phyloP scores from a whole-genome alignment of 805 yeast species.

The Metschnikowia sp. region DNA sequence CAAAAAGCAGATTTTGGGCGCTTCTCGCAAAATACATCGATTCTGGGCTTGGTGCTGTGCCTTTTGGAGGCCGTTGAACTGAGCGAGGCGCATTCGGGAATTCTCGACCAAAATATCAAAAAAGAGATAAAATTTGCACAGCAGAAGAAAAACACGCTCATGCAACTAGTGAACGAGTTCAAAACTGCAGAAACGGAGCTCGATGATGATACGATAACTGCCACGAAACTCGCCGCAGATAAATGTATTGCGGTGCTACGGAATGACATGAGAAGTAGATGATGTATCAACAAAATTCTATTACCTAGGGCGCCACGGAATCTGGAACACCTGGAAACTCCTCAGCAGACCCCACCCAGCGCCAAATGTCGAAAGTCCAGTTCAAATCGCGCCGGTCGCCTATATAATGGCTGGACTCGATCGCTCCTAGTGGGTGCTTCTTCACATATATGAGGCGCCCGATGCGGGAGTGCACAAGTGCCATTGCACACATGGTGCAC shows the following conservation, averaged over 20 bases:
- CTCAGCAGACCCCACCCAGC: constrained; percentile 47
- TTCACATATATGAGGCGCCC: constrained; percentile 61
- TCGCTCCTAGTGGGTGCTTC: constrained; percentile 40
- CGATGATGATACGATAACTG: background rate
- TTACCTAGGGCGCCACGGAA: constrained; percentile 4
- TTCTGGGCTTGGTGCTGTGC: background rate
- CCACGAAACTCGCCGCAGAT: constrained; percentile 1
- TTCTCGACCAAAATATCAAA: constrained; percentile 1
- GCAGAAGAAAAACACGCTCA: background rate
- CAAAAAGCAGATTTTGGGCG: background rate
- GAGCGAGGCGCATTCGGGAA: constrained; percentile 1
- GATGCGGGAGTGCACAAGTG: constrained; percentile 85
- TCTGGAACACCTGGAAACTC: background rate
- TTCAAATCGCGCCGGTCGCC: constrained; percentile 75
- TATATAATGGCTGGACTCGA: constrained; percentile 69
- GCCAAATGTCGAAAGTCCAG: constrained; percentile 85
- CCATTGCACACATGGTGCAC: constrained; percentile 96
- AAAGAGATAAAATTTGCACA: constrained; percentile 1
- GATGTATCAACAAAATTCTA: background rate
- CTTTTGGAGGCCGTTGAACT: constrained; percentile 1
- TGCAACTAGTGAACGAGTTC: background rate
- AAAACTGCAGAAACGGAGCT: background rate
- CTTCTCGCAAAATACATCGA: background rate
- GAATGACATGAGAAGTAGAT: background rate
- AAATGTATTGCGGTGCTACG: constrained; percentile 3